phyloP scores from a whole-genome alignment of 2,329 filamentous ascomycete species.

The Alternaria brassicicola region DNA sequence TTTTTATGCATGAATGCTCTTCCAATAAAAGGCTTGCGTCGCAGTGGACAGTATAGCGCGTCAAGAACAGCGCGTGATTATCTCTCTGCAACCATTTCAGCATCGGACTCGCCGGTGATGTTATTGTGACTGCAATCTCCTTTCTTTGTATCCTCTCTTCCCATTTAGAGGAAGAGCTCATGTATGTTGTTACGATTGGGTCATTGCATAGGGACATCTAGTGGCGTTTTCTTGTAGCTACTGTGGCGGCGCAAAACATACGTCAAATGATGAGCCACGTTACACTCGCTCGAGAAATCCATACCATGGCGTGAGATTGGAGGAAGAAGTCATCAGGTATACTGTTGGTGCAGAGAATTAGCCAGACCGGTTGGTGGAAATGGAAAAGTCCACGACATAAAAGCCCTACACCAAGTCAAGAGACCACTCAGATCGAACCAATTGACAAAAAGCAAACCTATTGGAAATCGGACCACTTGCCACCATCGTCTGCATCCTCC shows the following conservation, averaged over 20 bases:
- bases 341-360: slow-evolving; percentile 9
- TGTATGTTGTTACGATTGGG: slow-evolving; percentile 11
- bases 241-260: neutral
- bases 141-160: neutral
- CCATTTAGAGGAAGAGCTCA: neutral
- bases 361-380: neutral
- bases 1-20: slow-evolving; percentile 45
- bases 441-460: slow-evolving; percentile 8
- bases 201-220: slow-evolving; percentile 9
- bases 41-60: slow-evolving; percentile 12
- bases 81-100: slow-evolving; percentile 10
- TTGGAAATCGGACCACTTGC: neutral
- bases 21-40: slow-evolving; percentile 31
- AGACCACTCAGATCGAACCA: neutral
- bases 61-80: slow-evolving; percentile 8
- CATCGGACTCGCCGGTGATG: slow-evolving; percentile 14
- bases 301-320: neutral
- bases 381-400: neutral
- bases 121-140: slow-evolving; percentile 2
- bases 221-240: slow-evolving; percentile 2
- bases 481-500: neutral
- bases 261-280: neutral
- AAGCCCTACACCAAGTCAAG: neutral
- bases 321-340: slow-evolving; percentile 1
- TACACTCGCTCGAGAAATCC: slow-evolving; percentile 7